Conservation (phyloP, 2,329 filamentous ascomycete genomes). For the Fusarium fracticaudum region DNA sequence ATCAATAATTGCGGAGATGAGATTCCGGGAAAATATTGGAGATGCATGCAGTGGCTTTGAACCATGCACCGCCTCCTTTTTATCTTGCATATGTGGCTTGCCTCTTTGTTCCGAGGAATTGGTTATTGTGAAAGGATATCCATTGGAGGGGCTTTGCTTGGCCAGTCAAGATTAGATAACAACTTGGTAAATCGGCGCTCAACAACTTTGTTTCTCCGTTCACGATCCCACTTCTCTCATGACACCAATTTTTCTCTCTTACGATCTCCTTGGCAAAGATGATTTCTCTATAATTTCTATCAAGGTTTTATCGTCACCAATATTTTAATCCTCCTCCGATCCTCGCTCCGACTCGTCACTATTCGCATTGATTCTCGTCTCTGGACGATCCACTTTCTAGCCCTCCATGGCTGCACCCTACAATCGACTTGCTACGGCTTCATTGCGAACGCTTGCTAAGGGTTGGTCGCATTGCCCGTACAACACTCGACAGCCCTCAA, state of each 20-base stretch:
- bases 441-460: constrained; percentile 37
- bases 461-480: constrained; percentile 19
- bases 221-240: constrained; percentile 36
- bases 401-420: constrained; percentile 41
- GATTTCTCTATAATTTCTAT: constrained; percentile 23
- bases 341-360: neutral
- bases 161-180: constrained; percentile 42
- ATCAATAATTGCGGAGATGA: constrained; percentile 18
- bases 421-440: constrained; percentile 34
- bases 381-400: constrained; percentile 21
- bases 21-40: constrained; percentile 8
- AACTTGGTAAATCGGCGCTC: constrained; percentile 36
- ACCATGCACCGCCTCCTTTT: constrained; percentile 17
- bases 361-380: constrained; percentile 15
- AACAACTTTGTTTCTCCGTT: constrained; percentile 41
- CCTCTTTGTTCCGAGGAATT: constrained; percentile 21
- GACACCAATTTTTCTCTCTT: constrained; percentile 28
- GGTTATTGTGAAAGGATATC: constrained; percentile 14
- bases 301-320: neutral
- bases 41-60: neutral
- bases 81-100: neutral
- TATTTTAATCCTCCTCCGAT: neutral
- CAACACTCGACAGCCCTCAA: neutral
- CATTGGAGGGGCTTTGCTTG: constrained; percentile 33
- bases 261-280: constrained; percentile 24